A percentile compares a stretch with the other conserved stretches of the same genome.
Conservation (phyloP, 805 yeast genomes). For the Metschnikowia orientalis region DNA sequence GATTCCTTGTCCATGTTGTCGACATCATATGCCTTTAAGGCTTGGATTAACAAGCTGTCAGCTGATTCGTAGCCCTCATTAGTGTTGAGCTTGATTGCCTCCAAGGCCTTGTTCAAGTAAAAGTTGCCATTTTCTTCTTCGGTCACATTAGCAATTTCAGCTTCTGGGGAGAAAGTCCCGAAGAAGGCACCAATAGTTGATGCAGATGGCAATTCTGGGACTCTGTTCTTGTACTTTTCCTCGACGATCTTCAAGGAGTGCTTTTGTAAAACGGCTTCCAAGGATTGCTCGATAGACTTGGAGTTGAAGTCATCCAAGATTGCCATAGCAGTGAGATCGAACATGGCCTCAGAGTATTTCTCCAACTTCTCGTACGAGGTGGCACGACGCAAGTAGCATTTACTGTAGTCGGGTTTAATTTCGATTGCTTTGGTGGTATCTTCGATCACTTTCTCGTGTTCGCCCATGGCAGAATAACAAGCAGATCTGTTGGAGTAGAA, state of each 20-base stretch:
- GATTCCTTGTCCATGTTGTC: conserved; percentile 30
- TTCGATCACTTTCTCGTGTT: conserved; percentile 78
- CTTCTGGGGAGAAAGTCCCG: conserved; percentile 70
- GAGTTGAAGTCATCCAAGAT: conserved; percentile 80
- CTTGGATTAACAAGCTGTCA: conserved; percentile 53
- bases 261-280: conserved; percentile 82
- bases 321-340: conserved; percentile 86
- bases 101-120: conserved; percentile 61
- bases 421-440: conserved; percentile 85
- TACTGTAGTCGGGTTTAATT: conserved; percentile 84
- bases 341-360: conserved; percentile 77
- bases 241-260: conserved; percentile 72
- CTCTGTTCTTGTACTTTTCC: conserved; percentile 48
- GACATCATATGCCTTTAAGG: conserved; percentile 45
- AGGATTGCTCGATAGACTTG: conserved; percentile 68
- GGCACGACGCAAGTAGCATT: conserved; percentile 91
- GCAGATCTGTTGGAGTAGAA: conserved; percentile 96
- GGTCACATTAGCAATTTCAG: conserved; percentile 44
- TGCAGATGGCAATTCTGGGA: conserved; percentile 69
- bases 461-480: conserved; percentile 77
- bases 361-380: conserved; percentile 83
- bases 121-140: conserved; percentile 56
- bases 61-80: conserved; percentile 61
- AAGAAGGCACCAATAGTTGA: conserved; percentile 82
- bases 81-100: conserved; percentile 47